A percentile compares a stretch with the other conserved stretches of the same genome.
Evolutionary conservation across 2,329 filamentous ascomycete species (phyloP).

Genomic region (Botrytis deweyae): DNA sequence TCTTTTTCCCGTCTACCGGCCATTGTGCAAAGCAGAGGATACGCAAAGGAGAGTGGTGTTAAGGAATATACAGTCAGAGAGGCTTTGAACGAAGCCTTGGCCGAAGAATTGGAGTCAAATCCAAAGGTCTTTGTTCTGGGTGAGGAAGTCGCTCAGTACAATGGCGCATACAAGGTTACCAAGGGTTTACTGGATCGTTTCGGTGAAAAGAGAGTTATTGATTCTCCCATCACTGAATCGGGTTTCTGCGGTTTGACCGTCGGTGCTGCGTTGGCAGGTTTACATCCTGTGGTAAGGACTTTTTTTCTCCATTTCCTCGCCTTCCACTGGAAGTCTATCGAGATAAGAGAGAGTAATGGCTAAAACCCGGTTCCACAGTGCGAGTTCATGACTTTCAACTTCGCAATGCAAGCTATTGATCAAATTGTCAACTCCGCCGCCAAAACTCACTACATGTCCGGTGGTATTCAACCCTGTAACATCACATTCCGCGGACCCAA

Average conservation of each 20-base stretch:
- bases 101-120: slow-evolving; percentile 93
- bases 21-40: slow-evolving; percentile 38
- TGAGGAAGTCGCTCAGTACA: slow-evolving; percentile 99
- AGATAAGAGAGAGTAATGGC: slow-evolving; percentile 6
- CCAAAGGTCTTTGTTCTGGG: slow-evolving; percentile 93
- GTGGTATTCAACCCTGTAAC: slow-evolving; percentile 98
- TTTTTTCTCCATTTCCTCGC: slow-evolving; percentile 5
- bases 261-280: slow-evolving; percentile 88
- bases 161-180: slow-evolving; percentile 99
- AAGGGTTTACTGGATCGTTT: slow-evolving; percentile 97
- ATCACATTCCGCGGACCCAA: slow-evolving; percentile 99
- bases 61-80: slow-evolving; percentile 98
- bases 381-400: slow-evolving; percentile 99
- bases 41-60: slow-evolving; percentile 49
- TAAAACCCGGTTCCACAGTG: slow-evolving; percentile 54
- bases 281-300: slow-evolving; percentile 82
- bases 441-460: slow-evolving; percentile 99
- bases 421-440: slow-evolving; percentile 98
- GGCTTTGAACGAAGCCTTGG: slow-evolving; percentile 94
- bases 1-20: slow-evolving; percentile 41
- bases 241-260: slow-evolving; percentile 93
- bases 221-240: slow-evolving; percentile 96
- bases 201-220: slow-evolving; percentile 95
- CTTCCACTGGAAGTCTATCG: slow-evolving; percentile 4
- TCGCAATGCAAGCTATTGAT: slow-evolving; percentile 99